These are phyloP conservation scores for Cocos nucifera DNA, from an alignment of 176 grass and related monocot species.

Conservation along the genomic window DNA sequence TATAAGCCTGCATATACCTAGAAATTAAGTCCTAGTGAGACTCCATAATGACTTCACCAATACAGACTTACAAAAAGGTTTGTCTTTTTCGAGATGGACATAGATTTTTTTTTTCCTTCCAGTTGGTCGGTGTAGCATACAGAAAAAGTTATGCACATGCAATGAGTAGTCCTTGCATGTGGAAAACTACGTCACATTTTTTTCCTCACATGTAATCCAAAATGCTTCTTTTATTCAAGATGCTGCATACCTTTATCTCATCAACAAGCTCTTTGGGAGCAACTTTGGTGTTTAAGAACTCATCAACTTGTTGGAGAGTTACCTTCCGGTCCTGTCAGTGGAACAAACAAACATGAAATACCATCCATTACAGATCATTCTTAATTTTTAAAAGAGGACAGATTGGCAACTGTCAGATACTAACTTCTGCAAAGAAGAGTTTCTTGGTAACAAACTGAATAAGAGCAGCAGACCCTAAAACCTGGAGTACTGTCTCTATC, in stretches of 20 bases:
- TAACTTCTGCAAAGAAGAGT: constrained; percentile 70
- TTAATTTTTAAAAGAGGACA: too few relatives aligned
- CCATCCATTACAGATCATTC: background rate
- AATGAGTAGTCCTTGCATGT: too few relatives aligned
- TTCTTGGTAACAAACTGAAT: constrained; percentile 63
- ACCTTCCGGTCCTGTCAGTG: constrained; percentile 58
- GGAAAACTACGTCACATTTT: too few relatives aligned
- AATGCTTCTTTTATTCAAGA: background rate
- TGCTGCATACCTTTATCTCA: constrained; percentile 71
- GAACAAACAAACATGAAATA: constrained; percentile 15
- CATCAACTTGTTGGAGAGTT: constrained; percentile 66
- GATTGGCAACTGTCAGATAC: constrained; percentile 3
- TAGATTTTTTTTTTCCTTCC: too few relatives aligned
- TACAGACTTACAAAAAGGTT: too few relatives aligned
- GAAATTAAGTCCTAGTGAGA: too few relatives aligned
- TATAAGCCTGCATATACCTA: too few relatives aligned
- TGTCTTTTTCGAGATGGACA: too few relatives aligned
- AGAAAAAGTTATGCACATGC: too few relatives aligned
- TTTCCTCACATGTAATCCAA: too few relatives aligned
- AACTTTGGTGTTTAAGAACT: constrained; percentile 91
- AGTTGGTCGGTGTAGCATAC: too few relatives aligned
- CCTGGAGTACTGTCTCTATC: constrained; percentile 91
- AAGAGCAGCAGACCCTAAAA: constrained; percentile 86
- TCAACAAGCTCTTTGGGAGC: constrained; percentile 92
- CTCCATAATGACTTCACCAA: too few relatives aligned